These are phyloP conservation scores for Rhizopus stolonifer DNA, from an alignment of 371 early-diverging fungal species.

Conservation along the genomic window DNA sequence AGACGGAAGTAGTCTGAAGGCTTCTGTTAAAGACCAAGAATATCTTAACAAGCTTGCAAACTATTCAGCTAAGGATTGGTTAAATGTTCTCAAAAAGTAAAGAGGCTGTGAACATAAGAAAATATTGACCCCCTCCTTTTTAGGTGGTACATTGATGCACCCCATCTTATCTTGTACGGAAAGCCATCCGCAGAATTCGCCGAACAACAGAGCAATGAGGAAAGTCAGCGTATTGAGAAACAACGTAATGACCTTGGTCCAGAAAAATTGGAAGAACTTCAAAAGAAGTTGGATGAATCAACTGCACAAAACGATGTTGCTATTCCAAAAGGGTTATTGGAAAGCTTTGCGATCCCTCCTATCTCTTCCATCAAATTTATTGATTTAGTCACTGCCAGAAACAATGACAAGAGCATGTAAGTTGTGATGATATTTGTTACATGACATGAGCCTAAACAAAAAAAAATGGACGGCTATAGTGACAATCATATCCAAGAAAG, in stretches of 20 bases:
- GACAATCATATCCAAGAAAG: conserved; percentile 54
- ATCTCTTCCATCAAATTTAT: conserved; percentile 63
- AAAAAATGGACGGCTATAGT: conserved; percentile 16
- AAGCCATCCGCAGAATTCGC: conserved; percentile 66
- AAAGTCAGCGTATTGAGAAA: conserved; percentile 55
- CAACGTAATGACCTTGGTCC: conserved; percentile 56
- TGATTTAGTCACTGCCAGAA: conserved; percentile 57
- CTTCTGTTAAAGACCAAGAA: conserved; percentile 49
- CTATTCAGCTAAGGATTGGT: conserved; percentile 54
- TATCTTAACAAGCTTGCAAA: conserved; percentile 46
- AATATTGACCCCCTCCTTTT: background rate
- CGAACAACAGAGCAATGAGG: conserved; percentile 53
- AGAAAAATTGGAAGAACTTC: conserved; percentile 48
- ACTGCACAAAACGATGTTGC: conserved; percentile 56
- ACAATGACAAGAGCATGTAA: conserved; percentile 48
- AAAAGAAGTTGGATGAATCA: conserved; percentile 52
- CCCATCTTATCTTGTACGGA: conserved; percentile 55
- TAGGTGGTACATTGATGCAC: conserved; percentile 58
- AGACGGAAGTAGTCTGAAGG: conserved; percentile 54
- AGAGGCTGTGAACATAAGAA: background rate
- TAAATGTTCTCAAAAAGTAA: conserved; percentile 53
- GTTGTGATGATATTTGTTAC: too few relatives aligned
- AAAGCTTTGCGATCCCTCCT: conserved; percentile 59
- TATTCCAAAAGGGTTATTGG: conserved; percentile 59
- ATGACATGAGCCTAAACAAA: background rate